phyloP scores from a whole-genome alignment of 306 rosid genomes.

The Citrullus colocynthis region DNA sequence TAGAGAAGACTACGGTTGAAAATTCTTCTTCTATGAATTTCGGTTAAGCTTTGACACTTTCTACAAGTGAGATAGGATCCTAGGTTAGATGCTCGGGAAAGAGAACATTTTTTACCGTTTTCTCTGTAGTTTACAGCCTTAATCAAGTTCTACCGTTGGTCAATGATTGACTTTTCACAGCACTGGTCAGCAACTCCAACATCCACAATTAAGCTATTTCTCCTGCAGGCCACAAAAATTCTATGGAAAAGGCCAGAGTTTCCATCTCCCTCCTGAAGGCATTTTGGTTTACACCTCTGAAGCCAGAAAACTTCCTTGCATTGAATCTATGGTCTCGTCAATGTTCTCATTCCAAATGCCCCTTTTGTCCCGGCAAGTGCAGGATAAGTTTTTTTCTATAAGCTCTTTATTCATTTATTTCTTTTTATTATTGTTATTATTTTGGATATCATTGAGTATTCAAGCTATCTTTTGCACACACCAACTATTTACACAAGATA shows the following conservation, averaged over 20 bases:
- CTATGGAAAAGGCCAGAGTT: neutral
- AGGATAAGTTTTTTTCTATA: neutral
- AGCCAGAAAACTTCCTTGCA: neutral
- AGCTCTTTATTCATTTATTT: no score
- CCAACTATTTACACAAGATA: no score
- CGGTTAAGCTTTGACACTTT: neutral
- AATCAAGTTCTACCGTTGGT: neutral
- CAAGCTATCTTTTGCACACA: no score
- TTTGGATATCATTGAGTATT: no score
- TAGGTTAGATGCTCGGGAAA: neutral
- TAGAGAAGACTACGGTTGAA: neutral
- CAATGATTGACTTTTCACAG: neutral
- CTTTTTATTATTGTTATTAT: no score
- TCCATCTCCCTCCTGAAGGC: neutral
- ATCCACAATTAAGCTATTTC: neutral
- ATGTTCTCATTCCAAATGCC: neutral
- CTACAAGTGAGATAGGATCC: neutral
- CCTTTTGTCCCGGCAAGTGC: neutral
- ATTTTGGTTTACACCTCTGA: neutral
- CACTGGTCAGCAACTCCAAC: neutral
- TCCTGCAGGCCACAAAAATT: neutral
- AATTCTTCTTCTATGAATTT: neutral
- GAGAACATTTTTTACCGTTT: neutral
- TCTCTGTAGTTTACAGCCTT: neutral
- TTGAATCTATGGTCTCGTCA: neutral